Evolutionary conservation across 2,329 filamentous ascomycete species (phyloP), one percentile per base, ranked within the genome.

Genomic region (Capronia epimyces): DNA sequence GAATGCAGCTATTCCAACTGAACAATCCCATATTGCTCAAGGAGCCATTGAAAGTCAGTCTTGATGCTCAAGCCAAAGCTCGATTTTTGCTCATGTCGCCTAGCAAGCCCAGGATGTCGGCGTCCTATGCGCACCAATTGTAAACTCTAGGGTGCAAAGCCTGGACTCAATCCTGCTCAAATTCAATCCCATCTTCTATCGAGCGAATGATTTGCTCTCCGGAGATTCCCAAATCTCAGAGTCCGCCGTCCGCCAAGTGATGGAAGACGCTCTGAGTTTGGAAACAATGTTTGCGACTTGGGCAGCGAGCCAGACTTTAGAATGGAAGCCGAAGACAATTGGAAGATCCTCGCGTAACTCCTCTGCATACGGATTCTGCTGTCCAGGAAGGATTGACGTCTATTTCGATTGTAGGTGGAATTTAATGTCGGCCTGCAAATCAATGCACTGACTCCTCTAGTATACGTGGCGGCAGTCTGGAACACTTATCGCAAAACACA

Each of bases 401-500:
- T 57, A 55, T 21, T 49, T 52, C 42, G 47, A 50, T 43, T 21
- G 52, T 54, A 50, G 6, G 25, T 27, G 6, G 25, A 27, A 12
- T 9, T 7, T 32, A 32, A 6, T 12, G 29, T 32, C 29, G 29
- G 29, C 6, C 12, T n/a, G 13, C n/a, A 32, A n/a, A 32, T n/a
- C 7, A 12, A 9, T 27, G 25, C 25, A 27, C 47, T 39, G 15
- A 43, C 29, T 27, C 13, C 24, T 20, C n/a, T 15, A 51, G 48
- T 50, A 18, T 56, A 53, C 37, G 46, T 58, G 3, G 49, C 52
- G 22, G 49, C 53, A 4, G 49, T 53, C 13, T 58, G 55, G 55
- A 53, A 58, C 40, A 53, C 53, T 10, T 58, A 53, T 37, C 50
- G 49, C 22, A 53, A 55, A 42, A 40, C 43, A n/a, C 55, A 42